Conservation (phyloP, 345 rosid species). For the Pistacia integerrima region DNA sequence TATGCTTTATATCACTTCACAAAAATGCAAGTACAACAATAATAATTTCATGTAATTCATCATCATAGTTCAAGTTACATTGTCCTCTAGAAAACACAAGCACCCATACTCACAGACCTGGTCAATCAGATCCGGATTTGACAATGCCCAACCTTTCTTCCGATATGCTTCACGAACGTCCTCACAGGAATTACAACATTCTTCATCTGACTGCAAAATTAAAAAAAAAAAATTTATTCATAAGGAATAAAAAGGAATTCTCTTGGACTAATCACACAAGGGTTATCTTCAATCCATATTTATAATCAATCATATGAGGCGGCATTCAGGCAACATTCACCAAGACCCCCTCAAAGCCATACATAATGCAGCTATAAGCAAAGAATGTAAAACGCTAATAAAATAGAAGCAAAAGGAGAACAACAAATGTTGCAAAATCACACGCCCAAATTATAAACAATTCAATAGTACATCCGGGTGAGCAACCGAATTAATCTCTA, state of each 20-base stretch:
- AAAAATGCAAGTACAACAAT: neutral
- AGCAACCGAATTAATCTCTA: neutral
- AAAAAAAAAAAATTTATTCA: neutral
- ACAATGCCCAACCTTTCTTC: slow-evolving; percentile 90
- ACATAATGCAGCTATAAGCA: neutral
- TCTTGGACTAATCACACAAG: neutral
- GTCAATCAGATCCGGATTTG: slow-evolving; percentile 81
- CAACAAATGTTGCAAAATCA: neutral
- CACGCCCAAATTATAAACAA: neutral
- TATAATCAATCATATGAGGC: neutral
- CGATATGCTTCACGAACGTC: slow-evolving; percentile 95
- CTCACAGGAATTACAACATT: slow-evolving; percentile 87
- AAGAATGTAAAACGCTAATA: neutral
- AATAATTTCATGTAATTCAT: neutral
- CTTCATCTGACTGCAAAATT: slow-evolving; percentile 61
- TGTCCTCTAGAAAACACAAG: slow-evolving; percentile 11
- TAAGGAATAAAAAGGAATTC: neutral
- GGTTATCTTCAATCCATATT: neutral
- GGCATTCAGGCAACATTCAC: neutral
- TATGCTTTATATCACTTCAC: neutral
- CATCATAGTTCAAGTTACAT: slow-evolving; percentile 1
- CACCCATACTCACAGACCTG: slow-evolving; percentile 55
- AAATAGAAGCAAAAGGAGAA: neutral
- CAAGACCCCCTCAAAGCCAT: neutral
- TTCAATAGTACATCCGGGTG: slow-evolving; percentile 1